Evolutionary conservation across 192 early-diverging fungal species (phyloP).

Genomic region (Coemansia guatemalensis): DNA sequence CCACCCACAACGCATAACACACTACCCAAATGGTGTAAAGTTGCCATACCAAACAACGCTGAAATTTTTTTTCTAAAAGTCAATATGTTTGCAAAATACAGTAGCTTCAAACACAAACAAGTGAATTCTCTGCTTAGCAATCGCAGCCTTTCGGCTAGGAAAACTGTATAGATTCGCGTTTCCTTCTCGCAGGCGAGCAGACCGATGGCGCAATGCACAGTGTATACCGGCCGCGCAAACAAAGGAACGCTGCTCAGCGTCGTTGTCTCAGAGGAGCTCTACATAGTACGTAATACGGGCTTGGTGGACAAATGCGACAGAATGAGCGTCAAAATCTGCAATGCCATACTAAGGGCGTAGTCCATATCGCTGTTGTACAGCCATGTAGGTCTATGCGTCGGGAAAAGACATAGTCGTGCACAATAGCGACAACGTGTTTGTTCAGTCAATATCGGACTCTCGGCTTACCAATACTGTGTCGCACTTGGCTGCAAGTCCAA

Average conservation of each 20-base stretch:
- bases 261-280: constrained; percentile 4
- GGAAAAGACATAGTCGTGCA: constrained; percentile 46
- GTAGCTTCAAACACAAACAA: too few relatives aligned
- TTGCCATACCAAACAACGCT: too few relatives aligned
- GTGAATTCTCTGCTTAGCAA: background rate
- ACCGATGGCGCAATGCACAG: constrained; percentile 37
- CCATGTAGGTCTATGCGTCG: constrained; percentile 40
- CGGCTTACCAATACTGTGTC: constrained; percentile 15
- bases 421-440: constrained; percentile 13
- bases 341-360: too few relatives aligned
- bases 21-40: too few relatives aligned
- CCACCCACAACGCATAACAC: too few relatives aligned
- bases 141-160: background rate
- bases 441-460: constrained; percentile 30
- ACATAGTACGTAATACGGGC: constrained; percentile 40
- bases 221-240: constrained; percentile 51
- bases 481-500: constrained; percentile 9
- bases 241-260: constrained; percentile 23
- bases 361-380: background rate
- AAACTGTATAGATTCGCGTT: too few relatives aligned
- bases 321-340: too few relatives aligned
- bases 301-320: too few relatives aligned
- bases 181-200: background rate
- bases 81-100: too few relatives aligned
- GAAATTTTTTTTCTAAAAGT: too few relatives aligned